Evolutionary conservation across 768 basidiomycete species (phyloP).

Genomic region (Butyriboletus loyo): DNA sequence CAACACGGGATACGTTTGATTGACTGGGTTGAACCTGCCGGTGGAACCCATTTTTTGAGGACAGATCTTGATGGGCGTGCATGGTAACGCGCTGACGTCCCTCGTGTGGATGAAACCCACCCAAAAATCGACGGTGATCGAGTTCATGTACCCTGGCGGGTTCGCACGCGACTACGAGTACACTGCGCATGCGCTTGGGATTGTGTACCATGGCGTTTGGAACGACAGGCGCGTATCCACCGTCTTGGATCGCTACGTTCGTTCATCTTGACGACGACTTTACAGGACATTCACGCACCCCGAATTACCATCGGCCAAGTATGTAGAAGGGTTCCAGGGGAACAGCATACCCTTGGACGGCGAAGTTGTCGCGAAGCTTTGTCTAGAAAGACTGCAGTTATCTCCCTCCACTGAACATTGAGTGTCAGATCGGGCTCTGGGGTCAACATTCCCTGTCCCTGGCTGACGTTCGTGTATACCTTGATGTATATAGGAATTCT

Average conservation of each 20-base stretch:
- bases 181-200: constrained; percentile 77
- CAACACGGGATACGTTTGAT: not conserved
- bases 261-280: not conserved
- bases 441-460: too few relatives aligned
- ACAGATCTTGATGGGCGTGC: constrained; percentile 92
- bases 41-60: not conserved
- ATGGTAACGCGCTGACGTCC: constrained; percentile 87
- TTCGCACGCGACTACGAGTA: constrained; percentile 87
- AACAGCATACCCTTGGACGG: constrained; percentile 85
- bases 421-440: not conserved
- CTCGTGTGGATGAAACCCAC: constrained; percentile 91
- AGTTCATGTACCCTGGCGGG: constrained; percentile 83
- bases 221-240: constrained; percentile 48
- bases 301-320: constrained; percentile 59
- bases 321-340: constrained; percentile 88
- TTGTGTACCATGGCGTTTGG: constrained; percentile 87
- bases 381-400: constrained; percentile 47
- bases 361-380: constrained; percentile 58
- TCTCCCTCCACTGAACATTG: not conserved
- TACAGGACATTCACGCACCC: constrained; percentile 72
- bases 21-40: not conserved
- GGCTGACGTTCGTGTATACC: not conserved
- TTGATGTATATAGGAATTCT: too few relatives aligned
- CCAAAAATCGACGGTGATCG: constrained; percentile 81
- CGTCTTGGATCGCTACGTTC: not conserved